Percentiles rank a stretch among this genome's conserved stretches.
Evolutionary conservation across 2,329 filamentous ascomycete genomes (phyloP).

Genomic region (Diaporthe sp.): DNA sequence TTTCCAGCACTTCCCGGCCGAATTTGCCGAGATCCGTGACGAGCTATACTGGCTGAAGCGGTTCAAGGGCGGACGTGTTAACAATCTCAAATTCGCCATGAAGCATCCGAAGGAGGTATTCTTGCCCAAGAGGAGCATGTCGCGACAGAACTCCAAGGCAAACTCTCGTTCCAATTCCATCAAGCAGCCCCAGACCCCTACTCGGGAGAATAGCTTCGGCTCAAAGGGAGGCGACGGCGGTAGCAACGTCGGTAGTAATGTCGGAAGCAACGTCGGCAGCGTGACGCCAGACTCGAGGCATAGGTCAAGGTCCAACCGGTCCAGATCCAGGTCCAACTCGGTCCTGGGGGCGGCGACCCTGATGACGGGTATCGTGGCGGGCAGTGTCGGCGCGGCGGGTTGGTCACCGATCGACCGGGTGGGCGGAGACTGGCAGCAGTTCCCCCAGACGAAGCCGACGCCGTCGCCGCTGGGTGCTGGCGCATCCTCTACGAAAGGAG

Average conservation of each 20-base stretch:
- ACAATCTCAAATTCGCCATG: conserved; percentile 83
- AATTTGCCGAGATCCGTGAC: conserved; percentile 79
- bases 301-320: conserved; percentile 73
- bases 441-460: conserved; percentile 41
- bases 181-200: conserved; percentile 70
- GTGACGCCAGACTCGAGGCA: conserved; percentile 68
- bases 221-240: conserved; percentile 56
- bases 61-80: conserved; percentile 84
- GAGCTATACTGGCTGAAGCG: conserved; percentile 84
- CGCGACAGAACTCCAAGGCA: conserved; percentile 64
- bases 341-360: conserved; percentile 80
- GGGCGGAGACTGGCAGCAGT: conserved; percentile 45
- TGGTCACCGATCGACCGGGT: conserved; percentile 77
- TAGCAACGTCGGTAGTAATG: conserved; percentile 1
- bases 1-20: conserved; percentile 76
- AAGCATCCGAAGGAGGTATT: conserved; percentile 79
- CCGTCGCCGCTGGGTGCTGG: conserved; percentile 24
- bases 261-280: conserved; percentile 12
- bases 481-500: conserved; percentile 10
- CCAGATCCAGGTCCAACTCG: conserved; percentile 71
- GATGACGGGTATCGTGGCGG: conserved; percentile 86
- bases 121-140: conserved; percentile 70
- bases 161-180: conserved; percentile 73
- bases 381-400: conserved; percentile 74
- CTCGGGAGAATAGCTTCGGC: conserved; percentile 63